These are phyloP conservation scores for Gnomoniopsis smithogilvyi DNA, from an alignment of 2,329 filamentous ascomycete species.

Conservation along the genomic window DNA sequence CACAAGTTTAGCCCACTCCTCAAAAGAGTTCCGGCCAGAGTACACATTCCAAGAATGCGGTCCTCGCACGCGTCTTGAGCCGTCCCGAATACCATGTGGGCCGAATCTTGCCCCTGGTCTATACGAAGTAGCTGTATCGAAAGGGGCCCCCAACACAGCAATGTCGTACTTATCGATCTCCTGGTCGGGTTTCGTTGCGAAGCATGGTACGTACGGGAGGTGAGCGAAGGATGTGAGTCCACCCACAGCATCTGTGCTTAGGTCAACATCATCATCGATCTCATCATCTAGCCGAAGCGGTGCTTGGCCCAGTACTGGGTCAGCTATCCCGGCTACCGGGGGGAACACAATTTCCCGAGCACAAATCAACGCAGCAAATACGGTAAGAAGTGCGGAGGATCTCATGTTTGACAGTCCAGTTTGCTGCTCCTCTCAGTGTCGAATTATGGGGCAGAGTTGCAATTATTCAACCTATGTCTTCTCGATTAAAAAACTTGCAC, in stretches of 20 bases:
- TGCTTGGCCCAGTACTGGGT: neutral
- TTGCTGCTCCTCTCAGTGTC: no score
- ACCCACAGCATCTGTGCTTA: conserved; percentile 8
- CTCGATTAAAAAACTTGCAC: no score
- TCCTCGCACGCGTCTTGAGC: conserved; percentile 26
- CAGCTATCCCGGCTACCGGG: conserved; percentile 5
- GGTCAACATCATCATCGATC: conserved; percentile 6
- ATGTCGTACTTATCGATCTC: conserved; percentile 7
- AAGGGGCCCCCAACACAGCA: conserved; percentile 43
- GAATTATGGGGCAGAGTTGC: no score
- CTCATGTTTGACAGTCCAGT: neutral
- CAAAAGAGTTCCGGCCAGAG: conserved; percentile 13
- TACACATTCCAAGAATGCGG: conserved; percentile 12
- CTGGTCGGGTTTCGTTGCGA: conserved; percentile 1
- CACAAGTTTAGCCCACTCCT: conserved; percentile 43
- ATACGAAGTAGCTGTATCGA: conserved; percentile 36
- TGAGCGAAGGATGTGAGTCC: conserved; percentile 9
- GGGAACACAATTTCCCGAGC: conserved; percentile 13
- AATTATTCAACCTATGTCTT: no score
- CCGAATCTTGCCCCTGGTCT: conserved; percentile 35
- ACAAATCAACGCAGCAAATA: neutral
- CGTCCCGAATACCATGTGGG: conserved; percentile 29
- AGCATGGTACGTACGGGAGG: conserved; percentile 10
- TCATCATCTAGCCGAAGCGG: neutral
- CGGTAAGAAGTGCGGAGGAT: neutral